Conservation (phyloP, 768 basidiomycete genomes). For the Leccinellum luteum region DNA sequence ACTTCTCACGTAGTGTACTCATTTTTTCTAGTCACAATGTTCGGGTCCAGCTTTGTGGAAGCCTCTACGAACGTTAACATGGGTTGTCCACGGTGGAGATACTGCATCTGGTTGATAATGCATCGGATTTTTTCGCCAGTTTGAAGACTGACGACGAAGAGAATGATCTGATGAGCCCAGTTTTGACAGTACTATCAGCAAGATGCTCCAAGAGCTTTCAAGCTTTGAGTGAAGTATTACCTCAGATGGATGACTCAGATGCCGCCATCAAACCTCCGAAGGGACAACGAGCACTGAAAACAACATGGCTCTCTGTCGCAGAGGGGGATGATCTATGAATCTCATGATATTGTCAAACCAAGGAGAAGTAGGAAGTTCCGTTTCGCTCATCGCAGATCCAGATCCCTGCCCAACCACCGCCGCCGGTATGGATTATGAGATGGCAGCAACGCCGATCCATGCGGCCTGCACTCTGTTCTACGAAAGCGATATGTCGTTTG, state of each 20-base stretch:
- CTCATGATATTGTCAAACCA: conserved; percentile 28
- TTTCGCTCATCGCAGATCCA: conserved; percentile 17
- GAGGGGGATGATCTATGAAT: conserved; percentile 10
- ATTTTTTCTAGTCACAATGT: conserved; percentile 48
- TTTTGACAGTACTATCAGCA: conserved; percentile 24
- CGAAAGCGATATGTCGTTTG: conserved; percentile 79
- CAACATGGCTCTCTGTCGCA: background rate
- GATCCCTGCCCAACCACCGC: conserved; percentile 18
- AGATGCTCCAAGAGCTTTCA: conserved; percentile 11
- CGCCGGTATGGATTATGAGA: conserved; percentile 66
- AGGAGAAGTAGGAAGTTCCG: conserved; percentile 27
- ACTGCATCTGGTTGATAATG: conserved; percentile 36
- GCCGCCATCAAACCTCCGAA: background rate
- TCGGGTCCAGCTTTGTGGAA: conserved; percentile 67
- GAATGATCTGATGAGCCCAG: conserved; percentile 41
- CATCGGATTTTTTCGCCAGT: conserved; percentile 39
- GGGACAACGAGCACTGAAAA: background rate
- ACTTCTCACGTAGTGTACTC: background rate
- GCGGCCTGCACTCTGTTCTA: conserved; percentile 69
- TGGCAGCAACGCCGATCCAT: conserved; percentile 64
- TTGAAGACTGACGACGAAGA: conserved; percentile 52
- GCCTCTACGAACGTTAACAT: conserved; percentile 38
- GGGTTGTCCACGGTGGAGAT: conserved; percentile 36
- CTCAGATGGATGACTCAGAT: conserved; percentile 4
- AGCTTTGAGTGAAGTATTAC: background rate